A percentile compares a stretch with the other conserved stretches of the same genome.
phyloP scores from a whole-genome alignment of 176 grass and related monocot genomes.

The Ensete ventricosum region DNA sequence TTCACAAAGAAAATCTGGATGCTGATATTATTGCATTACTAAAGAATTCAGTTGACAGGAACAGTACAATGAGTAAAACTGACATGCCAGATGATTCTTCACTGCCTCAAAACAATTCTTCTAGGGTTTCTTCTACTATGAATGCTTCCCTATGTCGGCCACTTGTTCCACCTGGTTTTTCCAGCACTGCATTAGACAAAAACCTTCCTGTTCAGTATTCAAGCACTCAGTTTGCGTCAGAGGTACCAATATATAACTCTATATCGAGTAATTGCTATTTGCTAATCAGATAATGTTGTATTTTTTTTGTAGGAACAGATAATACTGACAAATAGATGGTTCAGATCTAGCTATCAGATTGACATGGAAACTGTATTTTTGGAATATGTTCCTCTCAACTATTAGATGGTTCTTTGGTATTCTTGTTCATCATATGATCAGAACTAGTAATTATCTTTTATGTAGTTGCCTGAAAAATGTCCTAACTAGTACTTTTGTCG shows the following conservation, averaged over 20 bases:
- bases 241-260: slow-evolving; percentile 22
- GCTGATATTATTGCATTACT: slow-evolving; percentile 57
- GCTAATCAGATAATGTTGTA: too few species aligned
- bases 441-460: too few species aligned
- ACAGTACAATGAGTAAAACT: neutral
- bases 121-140: slow-evolving; percentile 26
- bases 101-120: slow-evolving; percentile 25
- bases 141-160: slow-evolving; percentile 27
- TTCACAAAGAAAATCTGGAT: slow-evolving; percentile 34
- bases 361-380: too few species aligned
- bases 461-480: too few species aligned
- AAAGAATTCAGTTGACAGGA: slow-evolving; percentile 40
- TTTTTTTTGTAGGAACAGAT: too few species aligned
- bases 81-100: slow-evolving; percentile 21
- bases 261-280: neutral
- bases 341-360: too few species aligned
- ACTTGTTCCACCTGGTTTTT: slow-evolving; percentile 47
- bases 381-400: too few species aligned
- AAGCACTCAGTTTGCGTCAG: slow-evolving; percentile 23
- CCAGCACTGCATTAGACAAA: slow-evolving; percentile 31
- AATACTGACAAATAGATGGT: too few species aligned
- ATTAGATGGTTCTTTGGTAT: too few species aligned
- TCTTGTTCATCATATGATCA: too few species aligned
- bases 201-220: slow-evolving; percentile 23
- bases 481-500: too few species aligned